Percentiles rank a stretch among this genome's conserved stretches.
phyloP scores from a whole-genome alignment of 176 grass and related monocot species.

The Avena insularis region DNA sequence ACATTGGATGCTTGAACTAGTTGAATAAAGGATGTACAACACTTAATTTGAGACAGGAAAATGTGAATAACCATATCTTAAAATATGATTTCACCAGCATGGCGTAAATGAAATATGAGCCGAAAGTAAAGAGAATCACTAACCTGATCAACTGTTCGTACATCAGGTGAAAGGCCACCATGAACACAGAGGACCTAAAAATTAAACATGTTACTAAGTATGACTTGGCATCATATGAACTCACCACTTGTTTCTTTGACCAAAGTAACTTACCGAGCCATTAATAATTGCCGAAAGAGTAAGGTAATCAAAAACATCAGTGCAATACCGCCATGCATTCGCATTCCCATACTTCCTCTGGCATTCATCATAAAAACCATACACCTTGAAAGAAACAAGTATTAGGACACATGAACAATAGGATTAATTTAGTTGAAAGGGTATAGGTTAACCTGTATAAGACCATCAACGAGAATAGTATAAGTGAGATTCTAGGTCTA shows the following conservation, averaged over 20 bases:
- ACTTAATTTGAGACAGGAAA: neutral
- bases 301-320: conserved; percentile 98
- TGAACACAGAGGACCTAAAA: conserved; percentile 97
- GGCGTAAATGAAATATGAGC: neutral
- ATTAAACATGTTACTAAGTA: conserved; percentile 40
- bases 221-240: neutral
- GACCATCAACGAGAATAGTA: too few species aligned
- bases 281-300: conserved; percentile 98
- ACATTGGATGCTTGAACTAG: neutral
- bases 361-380: conserved; percentile 99
- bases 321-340: conserved; percentile 99
- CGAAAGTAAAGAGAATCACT: neutral
- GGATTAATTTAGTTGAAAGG: neutral
- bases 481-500: neutral
- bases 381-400: conserved; percentile 57
- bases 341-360: conserved; percentile 99
- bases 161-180: conserved; percentile 95
- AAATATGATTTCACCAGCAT: neutral
- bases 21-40: neutral
- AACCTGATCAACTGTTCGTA: conserved; percentile 97
- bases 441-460: neutral
- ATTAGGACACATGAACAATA: conserved; percentile 23
- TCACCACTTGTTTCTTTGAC: neutral
- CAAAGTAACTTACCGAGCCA: conserved; percentile 71
- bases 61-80: neutral